These are phyloP conservation scores for Mortierella sp. DNA, from an alignment of 371 early-diverging fungal genomes.

Conservation along the genomic window DNA sequence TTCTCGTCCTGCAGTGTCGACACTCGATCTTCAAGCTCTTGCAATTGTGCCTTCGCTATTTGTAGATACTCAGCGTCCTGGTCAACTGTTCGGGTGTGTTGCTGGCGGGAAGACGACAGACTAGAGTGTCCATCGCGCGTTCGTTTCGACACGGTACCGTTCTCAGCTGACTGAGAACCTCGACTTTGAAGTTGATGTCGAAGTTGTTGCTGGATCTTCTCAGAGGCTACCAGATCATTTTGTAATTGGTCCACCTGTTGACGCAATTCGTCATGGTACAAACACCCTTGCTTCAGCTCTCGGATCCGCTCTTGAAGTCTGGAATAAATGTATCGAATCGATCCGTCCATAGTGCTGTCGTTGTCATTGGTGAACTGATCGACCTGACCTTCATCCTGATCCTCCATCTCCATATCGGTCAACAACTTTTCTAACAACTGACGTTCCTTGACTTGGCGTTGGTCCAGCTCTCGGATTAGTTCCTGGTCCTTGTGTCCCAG, in stretches of 20 bases:
- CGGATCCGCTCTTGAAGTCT: slow-evolving; percentile 20
- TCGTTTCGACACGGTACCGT: no score
- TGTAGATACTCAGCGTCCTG: not conserved
- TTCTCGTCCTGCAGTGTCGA: slow-evolving; percentile 20
- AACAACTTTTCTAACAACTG: slow-evolving; percentile 15
- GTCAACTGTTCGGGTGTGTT: not conserved
- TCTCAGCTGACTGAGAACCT: not conserved
- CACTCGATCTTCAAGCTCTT: slow-evolving; percentile 9
- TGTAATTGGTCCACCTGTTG: slow-evolving; percentile 23
- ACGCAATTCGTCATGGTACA: slow-evolving; percentile 22
- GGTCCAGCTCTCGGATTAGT: slow-evolving; percentile 17
- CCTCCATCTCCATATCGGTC: slow-evolving; percentile 13
- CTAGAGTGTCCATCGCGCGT: not conserved
- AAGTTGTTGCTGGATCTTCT: slow-evolving; percentile 18
- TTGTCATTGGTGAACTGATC: not conserved
- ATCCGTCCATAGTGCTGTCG: slow-evolving; percentile 8
- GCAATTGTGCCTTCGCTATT: slow-evolving; percentile 7
- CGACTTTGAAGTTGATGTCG: slow-evolving; percentile 19
- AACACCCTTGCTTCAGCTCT: slow-evolving; percentile 10
- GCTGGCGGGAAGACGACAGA: not conserved
- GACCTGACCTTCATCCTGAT: not conserved
- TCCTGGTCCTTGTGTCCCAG: slow-evolving; percentile 18
- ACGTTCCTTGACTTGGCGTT: slow-evolving; percentile 9
- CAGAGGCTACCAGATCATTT: slow-evolving; percentile 13
- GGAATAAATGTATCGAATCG: slow-evolving; percentile 6